Evolutionary conservation across 441 rosid genomes (phyloP).

Genomic region (Iberis amara): DNA sequence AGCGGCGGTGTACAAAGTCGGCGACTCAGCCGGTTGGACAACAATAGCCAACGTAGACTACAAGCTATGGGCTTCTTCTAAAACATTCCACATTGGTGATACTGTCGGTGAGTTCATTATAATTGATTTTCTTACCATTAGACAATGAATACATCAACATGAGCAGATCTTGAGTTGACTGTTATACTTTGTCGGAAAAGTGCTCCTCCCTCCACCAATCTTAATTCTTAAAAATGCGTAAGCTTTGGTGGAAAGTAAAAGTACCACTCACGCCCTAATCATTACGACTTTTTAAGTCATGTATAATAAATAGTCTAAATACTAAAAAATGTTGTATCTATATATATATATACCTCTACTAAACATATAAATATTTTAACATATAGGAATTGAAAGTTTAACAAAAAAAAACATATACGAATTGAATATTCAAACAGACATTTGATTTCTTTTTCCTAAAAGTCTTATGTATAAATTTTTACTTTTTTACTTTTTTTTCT

Average conservation of each 20-base stretch:
- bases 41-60: conserved; percentile 73
- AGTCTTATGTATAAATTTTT: too few relatives aligned
- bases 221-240: conserved; percentile 6
- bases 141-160: not conserved
- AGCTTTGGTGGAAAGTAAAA: conserved; percentile 18
- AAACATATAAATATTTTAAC: too few relatives aligned
- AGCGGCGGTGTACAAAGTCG: conserved; percentile 67
- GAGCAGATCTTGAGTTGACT: not conserved
- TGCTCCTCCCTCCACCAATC: not conserved
- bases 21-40: conserved; percentile 89
- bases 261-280: conserved; percentile 25
- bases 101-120: conserved; percentile 43
- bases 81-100: conserved; percentile 70
- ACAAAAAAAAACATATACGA: too few relatives aligned
- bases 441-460: too few relatives aligned
- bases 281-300: conserved; percentile 4
- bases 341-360: too few relatives aligned
- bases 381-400: too few relatives aligned
- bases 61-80: conserved; percentile 74
- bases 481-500: too few relatives aligned
- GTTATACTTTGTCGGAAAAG: conserved; percentile 5
- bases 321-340: too few relatives aligned
- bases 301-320: not conserved
- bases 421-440: too few relatives aligned
- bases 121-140: not conserved